Evolutionary conservation across 2,329 filamentous ascomycete species (phyloP), one percentile per base, ranked within the genome.

Genomic region (Orbilia quercus): DNA sequence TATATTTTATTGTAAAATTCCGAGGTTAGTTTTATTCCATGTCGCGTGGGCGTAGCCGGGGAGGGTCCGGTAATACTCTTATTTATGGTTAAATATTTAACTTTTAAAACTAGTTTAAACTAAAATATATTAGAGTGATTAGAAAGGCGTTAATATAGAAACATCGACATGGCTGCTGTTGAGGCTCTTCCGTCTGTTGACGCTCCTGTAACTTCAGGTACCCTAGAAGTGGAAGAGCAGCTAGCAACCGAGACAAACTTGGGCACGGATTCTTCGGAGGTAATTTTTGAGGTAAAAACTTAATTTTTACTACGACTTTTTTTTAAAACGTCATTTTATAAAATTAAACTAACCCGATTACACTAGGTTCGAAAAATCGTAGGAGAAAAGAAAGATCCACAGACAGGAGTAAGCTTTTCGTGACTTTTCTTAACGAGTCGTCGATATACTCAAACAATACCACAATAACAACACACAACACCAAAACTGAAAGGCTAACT

Each of bases 281-380:
- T n/a, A 50, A 50, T 25, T 50, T 50, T 50, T 28, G 45, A 50
- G 45, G 45, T 50, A 16, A 14, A 9, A 31, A 31, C 9, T n/a
- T n/a, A n/a, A n/a, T n/a, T n/a, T n/a, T n/a, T n/a, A n/a, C n/a
- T n/a, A n/a, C n/a, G n/a, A n/a, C 38, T n/a, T n/a, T 42, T 42
- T 9, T 12, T n/a, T n/a, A 7, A 42, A 42, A 42, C n/a, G 16
- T 16, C 7, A 16, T 42, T 42, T 9, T 42, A 42, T 23, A 58
- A 40, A 58, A 31, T 31, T 44, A 42, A 22, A 14, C 34, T 25
- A 23, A 18, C 42, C n/a, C 42, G 38, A 18, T 58, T 34, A 20
- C 7, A 28, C 16, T 25, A 73, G 69, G 55, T 73, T 1, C 62
- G 31, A 3, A 73, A 73, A 51, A 66, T 73, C 25, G 45, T 73